Base-by-base conservation (phyloP, 495 filamentous ascomycete genomes). In the Penicillium salamii region DNA sequence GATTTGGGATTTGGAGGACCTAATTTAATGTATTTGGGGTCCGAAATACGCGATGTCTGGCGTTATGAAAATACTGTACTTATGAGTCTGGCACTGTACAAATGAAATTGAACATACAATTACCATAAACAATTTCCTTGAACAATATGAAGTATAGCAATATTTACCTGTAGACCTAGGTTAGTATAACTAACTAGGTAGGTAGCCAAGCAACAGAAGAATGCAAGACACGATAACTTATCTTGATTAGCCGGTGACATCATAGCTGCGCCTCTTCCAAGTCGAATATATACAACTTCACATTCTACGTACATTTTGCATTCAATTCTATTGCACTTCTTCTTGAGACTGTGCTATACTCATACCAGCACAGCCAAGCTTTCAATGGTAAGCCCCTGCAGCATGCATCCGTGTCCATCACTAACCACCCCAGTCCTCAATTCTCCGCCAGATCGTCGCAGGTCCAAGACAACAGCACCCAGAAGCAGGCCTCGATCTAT, bases 401-500 rank as follows among this genome's bases (percentile, higher is more conserved):
- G 18, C 1, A 13, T 13, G 9, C 7, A 17, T n/a, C 3, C 1
- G 9, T 19, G 17, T 42, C 18, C 14, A 48, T 44, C 23, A 11
- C 45, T 24, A 46, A 45, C 18, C 32, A 3, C 8, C 46, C 23
- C 51, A 86, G 85, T 70, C 82, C 39, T 86, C 83, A 35, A 69
- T 89, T 28, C 78, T 89, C 49, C 84, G 85, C 52, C 81, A 84
- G 55, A 85, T 89, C 46, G 85, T 89, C 19, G 88, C 89, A 34
- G 87, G 90, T 8, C 92, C 92, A 14, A 81, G 93, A 45, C 69
- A 81, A 42, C 83, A 83, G 54, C 91, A 97, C 66, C 78, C 87
- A 17, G 91, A 95, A 71, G 84, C 93, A 2, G 87, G 86, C 11
- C 76, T 98, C 7, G 93, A 98, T 71, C 82, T 98, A 34, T 98